phyloP scores from a whole-genome alignment of 2,329 filamentous ascomycete species.

The Paraphaeosphaeria sporulosa region DNA sequence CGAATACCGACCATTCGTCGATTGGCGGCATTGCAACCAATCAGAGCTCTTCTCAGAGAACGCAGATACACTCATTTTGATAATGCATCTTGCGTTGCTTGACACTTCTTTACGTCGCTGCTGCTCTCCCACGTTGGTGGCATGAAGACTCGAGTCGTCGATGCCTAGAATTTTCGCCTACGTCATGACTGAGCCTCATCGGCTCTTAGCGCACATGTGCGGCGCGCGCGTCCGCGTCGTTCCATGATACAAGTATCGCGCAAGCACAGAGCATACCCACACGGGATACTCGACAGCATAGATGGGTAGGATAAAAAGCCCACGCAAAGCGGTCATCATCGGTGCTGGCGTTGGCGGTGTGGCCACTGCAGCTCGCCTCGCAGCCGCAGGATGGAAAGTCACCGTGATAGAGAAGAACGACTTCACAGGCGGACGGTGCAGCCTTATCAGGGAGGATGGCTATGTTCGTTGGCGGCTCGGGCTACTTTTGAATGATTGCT shows the following conservation, averaged over 20 bases:
- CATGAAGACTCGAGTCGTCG: background rate
- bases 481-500: constrained; percentile 6
- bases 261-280: background rate
- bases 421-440: constrained; percentile 76
- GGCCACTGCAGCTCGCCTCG: constrained; percentile 74
- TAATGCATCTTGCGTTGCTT: background rate
- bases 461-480: constrained; percentile 54
- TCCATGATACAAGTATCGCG: background rate
- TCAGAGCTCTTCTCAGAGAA: too few relatives aligned
- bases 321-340: constrained; percentile 42
- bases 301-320: constrained; percentile 19
- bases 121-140: background rate
- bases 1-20: background rate
- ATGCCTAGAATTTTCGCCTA: constrained; percentile 12
- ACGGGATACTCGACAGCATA: background rate
- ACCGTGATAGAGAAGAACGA: constrained; percentile 80
- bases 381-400: constrained; percentile 73
- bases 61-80: too few relatives aligned
- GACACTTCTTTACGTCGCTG: background rate
- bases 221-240: background rate
- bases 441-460: constrained; percentile 66
- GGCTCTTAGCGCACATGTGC: constrained; percentile 10
- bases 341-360: constrained; percentile 77
- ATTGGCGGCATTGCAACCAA: too few relatives aligned
- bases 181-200: constrained; percentile 17